phyloP scores from a whole-genome alignment of 2,329 filamentous ascomycete genomes.

The Plectosphaerella sp. region DNA sequence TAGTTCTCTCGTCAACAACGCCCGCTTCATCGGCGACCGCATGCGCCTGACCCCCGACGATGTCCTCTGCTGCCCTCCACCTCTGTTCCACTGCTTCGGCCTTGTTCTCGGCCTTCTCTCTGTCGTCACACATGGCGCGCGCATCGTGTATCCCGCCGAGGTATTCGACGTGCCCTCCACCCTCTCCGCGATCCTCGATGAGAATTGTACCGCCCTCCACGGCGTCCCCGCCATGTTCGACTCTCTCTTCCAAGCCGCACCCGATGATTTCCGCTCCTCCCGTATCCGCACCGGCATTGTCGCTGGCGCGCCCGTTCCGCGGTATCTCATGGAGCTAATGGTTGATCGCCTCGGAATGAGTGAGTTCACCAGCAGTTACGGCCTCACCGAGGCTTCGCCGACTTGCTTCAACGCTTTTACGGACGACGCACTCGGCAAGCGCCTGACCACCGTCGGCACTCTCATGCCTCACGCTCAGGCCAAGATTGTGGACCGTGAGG shows the following conservation, averaged over 20 bases:
- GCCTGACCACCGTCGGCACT: constrained; percentile 69
- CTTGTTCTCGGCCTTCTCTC: constrained; percentile 73
- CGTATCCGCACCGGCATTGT: constrained; percentile 71
- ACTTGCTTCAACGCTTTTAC: constrained; percentile 80
- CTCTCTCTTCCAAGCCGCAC: constrained; percentile 48
- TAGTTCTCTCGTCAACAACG: constrained; percentile 60
- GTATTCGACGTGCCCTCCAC: constrained; percentile 67
- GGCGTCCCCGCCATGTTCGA: constrained; percentile 86
- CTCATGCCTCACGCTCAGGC: constrained; percentile 71
- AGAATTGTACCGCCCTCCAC: constrained; percentile 69
- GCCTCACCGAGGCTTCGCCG: constrained; percentile 73
- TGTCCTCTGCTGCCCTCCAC: constrained; percentile 74
- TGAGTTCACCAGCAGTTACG: constrained; percentile 67
- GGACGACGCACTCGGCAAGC: constrained; percentile 61
- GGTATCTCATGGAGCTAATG: constrained; percentile 69
- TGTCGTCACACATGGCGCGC: constrained; percentile 68
- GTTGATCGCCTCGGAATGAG: constrained; percentile 69
- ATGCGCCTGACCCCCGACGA: constrained; percentile 66
- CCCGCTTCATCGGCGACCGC: constrained; percentile 67
- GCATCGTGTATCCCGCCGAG: constrained; percentile 72
- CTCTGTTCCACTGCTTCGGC: constrained; percentile 83
- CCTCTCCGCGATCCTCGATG: constrained; percentile 60
- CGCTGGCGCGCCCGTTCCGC: constrained; percentile 72
- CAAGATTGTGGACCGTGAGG: constrained; percentile 70
- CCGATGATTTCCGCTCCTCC: constrained; percentile 37